Percentiles rank a stretch among this genome's conserved stretches.
Evolutionary conservation across 2,329 filamentous ascomycete species (phyloP).

Genomic region (Raffaelea ambrosiae): DNA sequence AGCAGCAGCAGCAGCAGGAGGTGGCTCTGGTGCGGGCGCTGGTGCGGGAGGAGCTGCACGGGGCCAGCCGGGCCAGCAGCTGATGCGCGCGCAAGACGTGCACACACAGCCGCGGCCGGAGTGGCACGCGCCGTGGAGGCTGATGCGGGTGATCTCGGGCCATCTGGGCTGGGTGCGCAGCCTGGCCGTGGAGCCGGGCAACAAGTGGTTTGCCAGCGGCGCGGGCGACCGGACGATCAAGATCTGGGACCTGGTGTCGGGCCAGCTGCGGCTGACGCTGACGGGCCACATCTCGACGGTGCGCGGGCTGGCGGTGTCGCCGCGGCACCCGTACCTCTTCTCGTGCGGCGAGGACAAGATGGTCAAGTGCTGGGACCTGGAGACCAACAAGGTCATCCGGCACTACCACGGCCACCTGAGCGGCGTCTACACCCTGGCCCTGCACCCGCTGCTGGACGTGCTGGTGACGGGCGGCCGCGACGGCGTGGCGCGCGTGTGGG

Average conservation of each 20-base stretch:
- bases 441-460: slow-evolving; percentile 94
- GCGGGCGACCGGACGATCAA: slow-evolving; percentile 96
- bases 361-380: slow-evolving; percentile 99
- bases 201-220: slow-evolving; percentile 95
- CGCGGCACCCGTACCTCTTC: slow-evolving; percentile 92
- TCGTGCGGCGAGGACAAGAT: slow-evolving; percentile 98
- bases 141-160: slow-evolving; percentile 94
- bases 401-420: slow-evolving; percentile 97
- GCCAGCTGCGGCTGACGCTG: slow-evolving; percentile 73
- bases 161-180: slow-evolving; percentile 91
- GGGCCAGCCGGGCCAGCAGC: slow-evolving; percentile 27
- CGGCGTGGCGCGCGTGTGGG: slow-evolving; percentile 92
- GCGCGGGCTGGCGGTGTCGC: slow-evolving; percentile 82
- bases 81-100: slow-evolving; percentile 21
- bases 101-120: slow-evolving; percentile 59
- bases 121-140: slow-evolving; percentile 97
- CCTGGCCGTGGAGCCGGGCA: slow-evolving; percentile 87
- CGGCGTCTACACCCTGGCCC: slow-evolving; percentile 83
- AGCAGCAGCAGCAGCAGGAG: slow-evolving; percentile 9
- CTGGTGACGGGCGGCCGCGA: slow-evolving; percentile 92
- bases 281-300: slow-evolving; percentile 95
- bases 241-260: slow-evolving; percentile 93
- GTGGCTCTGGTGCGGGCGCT: slow-evolving; percentile 10
- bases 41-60: slow-evolving; percentile 7
- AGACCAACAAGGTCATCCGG: slow-evolving; percentile 98